Evolutionary conservation across 1,284 basidiomycete species (phyloP).

Genomic region (Sporisorium scitamineum): DNA sequence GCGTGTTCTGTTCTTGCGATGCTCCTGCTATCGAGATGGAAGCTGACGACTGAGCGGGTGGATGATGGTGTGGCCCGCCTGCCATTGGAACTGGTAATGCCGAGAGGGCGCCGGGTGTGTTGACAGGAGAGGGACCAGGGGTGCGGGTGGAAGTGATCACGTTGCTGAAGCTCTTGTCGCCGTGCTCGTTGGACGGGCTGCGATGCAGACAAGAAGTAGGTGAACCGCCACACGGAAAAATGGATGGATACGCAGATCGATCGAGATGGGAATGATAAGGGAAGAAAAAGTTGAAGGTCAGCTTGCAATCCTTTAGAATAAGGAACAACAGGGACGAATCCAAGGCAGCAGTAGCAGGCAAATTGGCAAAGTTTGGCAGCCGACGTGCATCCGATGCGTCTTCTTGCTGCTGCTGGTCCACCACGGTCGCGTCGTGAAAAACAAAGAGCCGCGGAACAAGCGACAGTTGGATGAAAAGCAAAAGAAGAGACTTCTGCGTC

Average conservation of each 20-base stretch:
- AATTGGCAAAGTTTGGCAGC: not conserved
- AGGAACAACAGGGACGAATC: not conserved
- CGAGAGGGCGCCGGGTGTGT: constrained; percentile 46
- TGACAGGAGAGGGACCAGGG: constrained; percentile 54
- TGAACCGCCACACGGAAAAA: too few relatives aligned
- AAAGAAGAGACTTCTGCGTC: not conserved
- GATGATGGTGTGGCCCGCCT: constrained; percentile 35
- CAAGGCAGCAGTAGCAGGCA: not conserved
- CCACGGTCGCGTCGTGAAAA: not conserved
- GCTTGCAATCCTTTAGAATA: not conserved
- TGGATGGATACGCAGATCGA: not conserved
- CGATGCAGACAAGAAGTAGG: not conserved
- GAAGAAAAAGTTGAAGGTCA: not conserved
- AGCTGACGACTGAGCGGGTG: constrained; percentile 34
- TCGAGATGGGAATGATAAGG: not conserved
- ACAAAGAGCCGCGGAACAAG: not conserved
- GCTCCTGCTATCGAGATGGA: constrained; percentile 47
- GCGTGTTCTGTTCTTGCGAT: constrained; percentile 42
- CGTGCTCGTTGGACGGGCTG: constrained; percentile 37
- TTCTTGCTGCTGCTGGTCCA: not conserved
- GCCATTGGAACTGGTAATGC: constrained; percentile 48
- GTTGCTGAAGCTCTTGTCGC: constrained; percentile 49
- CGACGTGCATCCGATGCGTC: not conserved
- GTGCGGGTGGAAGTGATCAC: constrained; percentile 57
- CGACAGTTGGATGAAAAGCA: not conserved